Conservation (phyloP, 2,329 filamentous ascomycete species). For the Xylogone sp. region DNA sequence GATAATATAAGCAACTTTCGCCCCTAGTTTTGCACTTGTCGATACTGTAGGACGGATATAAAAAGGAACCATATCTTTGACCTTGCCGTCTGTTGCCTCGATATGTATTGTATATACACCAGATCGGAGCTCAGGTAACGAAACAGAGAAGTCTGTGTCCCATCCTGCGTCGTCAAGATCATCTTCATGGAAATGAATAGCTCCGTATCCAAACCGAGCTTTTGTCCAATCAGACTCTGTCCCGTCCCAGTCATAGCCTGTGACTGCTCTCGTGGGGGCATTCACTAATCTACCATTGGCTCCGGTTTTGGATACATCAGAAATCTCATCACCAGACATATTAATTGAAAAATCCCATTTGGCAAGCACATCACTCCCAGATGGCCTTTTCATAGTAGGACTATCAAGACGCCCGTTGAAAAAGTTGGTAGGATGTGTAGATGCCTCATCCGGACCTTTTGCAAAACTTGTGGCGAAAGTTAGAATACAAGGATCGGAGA, state of each 20-base stretch:
- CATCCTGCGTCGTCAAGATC: constrained; percentile 33
- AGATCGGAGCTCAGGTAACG: constrained; percentile 17
- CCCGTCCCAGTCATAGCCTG: constrained; percentile 30
- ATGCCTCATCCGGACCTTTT: neutral
- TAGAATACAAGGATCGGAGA: neutral
- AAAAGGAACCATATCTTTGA: constrained; percentile 28
- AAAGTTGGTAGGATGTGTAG: constrained; percentile 3
- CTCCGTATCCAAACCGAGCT: constrained; percentile 30
- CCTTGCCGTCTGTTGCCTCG: constrained; percentile 7
- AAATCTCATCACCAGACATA: constrained; percentile 20
- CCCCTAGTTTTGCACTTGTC: constrained; percentile 4
- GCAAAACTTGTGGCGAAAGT: constrained; percentile 2
- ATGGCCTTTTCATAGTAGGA: constrained; percentile 7
- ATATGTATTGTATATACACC: constrained; percentile 27
- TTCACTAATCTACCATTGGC: constrained; percentile 27
- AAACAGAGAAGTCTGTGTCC: constrained; percentile 28
- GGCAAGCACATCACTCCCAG: constrained; percentile 5
- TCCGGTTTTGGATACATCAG: constrained; percentile 22
- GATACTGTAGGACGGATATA: constrained; percentile 24
- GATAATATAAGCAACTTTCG: constrained; percentile 25
- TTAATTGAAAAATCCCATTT: constrained; percentile 19
- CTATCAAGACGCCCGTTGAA: constrained; percentile 19
- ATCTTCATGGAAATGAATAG: constrained; percentile 36
- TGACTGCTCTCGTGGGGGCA: constrained; percentile 30
- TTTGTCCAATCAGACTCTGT: constrained; percentile 29